These are phyloP conservation scores for Monosporozyma aerobia DNA, from an alignment of 805 yeast species.

Conservation along the genomic window DNA sequence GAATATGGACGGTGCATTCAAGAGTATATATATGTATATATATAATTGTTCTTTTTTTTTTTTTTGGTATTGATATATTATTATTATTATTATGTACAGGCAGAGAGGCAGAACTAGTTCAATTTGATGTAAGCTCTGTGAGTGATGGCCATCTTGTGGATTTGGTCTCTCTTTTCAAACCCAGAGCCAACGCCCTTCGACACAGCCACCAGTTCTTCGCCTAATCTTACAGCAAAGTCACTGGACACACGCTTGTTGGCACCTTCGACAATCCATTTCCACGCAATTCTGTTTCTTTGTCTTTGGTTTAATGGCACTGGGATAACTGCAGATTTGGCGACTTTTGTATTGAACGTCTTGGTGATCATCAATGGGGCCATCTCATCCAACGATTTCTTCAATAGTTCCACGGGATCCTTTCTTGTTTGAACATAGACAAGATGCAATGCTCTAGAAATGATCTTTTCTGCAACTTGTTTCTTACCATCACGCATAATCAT, in stretches of 20 bases:
- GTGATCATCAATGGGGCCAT: constrained; percentile 80
- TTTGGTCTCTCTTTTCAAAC: constrained; percentile 69
- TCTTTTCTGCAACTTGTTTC: constrained; percentile 68
- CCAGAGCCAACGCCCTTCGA: constrained; percentile 71
- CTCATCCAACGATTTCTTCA: constrained; percentile 66
- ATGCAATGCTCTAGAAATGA: constrained; percentile 69
- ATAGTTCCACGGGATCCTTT: constrained; percentile 67
- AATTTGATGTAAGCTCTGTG: constrained; percentile 71
- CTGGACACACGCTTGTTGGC: constrained; percentile 68
- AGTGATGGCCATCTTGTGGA: constrained; percentile 80
- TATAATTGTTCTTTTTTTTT: neutral
- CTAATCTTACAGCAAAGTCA: constrained; percentile 78
- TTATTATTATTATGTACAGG: neutral
- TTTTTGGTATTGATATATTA: neutral
- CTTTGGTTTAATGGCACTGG: constrained; percentile 78
- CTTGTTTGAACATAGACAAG: constrained; percentile 51
- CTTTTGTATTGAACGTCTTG: constrained; percentile 70
- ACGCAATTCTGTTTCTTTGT: constrained; percentile 80
- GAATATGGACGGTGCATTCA: neutral
- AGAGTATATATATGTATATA: constrained; percentile 1
- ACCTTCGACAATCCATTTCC: constrained; percentile 84
- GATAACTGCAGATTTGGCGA: constrained; percentile 70
- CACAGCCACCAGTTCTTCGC: constrained; percentile 80
- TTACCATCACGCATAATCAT: constrained; percentile 89
- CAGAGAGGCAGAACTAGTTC: constrained; percentile 14